These are phyloP conservation scores for Russula earlei DNA, from an alignment of 768 basidiomycete species.

Conservation along the genomic window DNA sequence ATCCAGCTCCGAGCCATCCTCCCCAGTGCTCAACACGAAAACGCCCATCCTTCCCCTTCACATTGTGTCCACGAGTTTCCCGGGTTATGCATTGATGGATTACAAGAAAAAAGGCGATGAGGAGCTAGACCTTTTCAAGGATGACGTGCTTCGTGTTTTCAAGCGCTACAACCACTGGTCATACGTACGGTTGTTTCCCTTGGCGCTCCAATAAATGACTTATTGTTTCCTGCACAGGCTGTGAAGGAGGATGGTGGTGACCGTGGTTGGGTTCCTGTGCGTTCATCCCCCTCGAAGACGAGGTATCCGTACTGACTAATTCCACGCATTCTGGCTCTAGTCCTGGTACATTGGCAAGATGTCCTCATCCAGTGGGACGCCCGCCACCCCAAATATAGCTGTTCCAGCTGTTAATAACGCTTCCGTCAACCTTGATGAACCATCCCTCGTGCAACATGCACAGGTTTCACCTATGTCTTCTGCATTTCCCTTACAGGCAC, in stretches of 20 bases:
- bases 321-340: conserved; percentile 26
- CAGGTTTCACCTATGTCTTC: conserved; percentile 74
- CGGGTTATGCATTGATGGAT: conserved; percentile 93
- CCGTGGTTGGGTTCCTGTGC: conserved; percentile 90
- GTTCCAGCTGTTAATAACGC: conserved; percentile 24
- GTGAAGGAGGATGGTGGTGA: conserved; percentile 91
- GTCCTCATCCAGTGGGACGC: conserved; percentile 32
- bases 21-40: conserved; percentile 29
- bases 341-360: conserved; percentile 97
- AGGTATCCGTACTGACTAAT: not conserved
- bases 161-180: conserved; percentile 99
- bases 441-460: conserved; percentile 35
- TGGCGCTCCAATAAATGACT: conserved; percentile 7
- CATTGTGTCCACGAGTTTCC: conserved; percentile 97
- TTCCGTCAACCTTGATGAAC: conserved; percentile 21
- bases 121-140: conserved; percentile 82
- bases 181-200: conserved; percentile 45
- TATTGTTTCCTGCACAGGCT: conserved; percentile 42
- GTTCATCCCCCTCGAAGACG: conserved; percentile 25
- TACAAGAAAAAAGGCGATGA: conserved; percentile 91
- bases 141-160: conserved; percentile 84
- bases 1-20: conserved; percentile 26
- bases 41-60: conserved; percentile 82
- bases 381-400: conserved; percentile 40
- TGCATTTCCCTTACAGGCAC: conserved; percentile 51